A percentile compares a stretch with the other conserved stretches of the same genome.
These are phyloP conservation scores for Trichoderma gracile DNA, from an alignment of 2,329 filamentous ascomycete genomes.

Conservation along the genomic window DNA sequence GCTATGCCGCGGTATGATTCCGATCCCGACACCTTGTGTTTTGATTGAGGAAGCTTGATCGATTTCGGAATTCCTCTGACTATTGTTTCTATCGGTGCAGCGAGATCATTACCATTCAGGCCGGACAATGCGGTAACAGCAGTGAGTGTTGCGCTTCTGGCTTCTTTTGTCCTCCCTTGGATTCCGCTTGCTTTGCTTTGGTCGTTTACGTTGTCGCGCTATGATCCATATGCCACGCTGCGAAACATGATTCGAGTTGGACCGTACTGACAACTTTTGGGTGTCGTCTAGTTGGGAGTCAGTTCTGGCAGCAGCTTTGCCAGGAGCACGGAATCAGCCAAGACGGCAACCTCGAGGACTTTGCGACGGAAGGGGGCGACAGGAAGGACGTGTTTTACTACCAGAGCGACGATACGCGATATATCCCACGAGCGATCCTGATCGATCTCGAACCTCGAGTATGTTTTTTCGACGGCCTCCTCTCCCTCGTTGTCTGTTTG, in stretches of 20 bases:
- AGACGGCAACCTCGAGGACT: conserved; percentile 95
- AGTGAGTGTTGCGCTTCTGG: conserved; percentile 61
- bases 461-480: conserved; percentile 29
- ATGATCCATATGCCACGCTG: too few relatives aligned
- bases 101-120: conserved; percentile 99
- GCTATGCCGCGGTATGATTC: conserved; percentile 35
- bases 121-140: conserved; percentile 99
- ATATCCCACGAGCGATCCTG: conserved; percentile 93
- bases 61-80: conserved; percentile 11
- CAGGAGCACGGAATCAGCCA: conserved; percentile 97
- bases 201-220: background rate
- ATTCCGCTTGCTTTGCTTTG: background rate
- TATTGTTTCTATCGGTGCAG: conserved; percentile 47
- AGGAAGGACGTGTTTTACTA: conserved; percentile 99
- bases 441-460: conserved; percentile 93
- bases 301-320: conserved; percentile 99
- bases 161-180: background rate
- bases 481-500: too few relatives aligned
- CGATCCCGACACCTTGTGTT: background rate
- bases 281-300: conserved; percentile 76
- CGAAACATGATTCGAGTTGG: too few relatives aligned
- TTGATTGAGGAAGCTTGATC: conserved; percentile 14
- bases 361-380: conserved; percentile 95
- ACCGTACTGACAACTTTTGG: too few relatives aligned
- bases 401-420: conserved; percentile 97